Percentiles rank a stretch among this genome's conserved stretches.
Evolutionary conservation across 116 monocot species (phyloP).

Genomic region (Papilionanthe hybrid): DNA sequence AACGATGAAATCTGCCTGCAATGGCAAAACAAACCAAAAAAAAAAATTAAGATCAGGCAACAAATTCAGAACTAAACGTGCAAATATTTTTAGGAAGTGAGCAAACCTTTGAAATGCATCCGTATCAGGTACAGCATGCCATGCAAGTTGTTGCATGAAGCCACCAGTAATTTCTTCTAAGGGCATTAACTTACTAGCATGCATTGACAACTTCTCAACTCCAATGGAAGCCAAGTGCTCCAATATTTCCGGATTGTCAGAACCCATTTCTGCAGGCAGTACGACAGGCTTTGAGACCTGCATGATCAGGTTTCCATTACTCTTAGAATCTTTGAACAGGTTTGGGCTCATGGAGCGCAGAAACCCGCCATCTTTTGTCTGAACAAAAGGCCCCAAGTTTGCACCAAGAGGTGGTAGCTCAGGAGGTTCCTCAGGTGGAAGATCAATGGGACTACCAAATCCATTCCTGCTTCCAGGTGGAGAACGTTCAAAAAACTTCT

Average conservation of each 20-base stretch:
- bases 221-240: slow-evolving; percentile 58
- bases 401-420: slow-evolving; percentile 23
- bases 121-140: slow-evolving; percentile 14
- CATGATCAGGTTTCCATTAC: slow-evolving; percentile 6
- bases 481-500: slow-evolving; percentile 17
- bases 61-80: neutral
- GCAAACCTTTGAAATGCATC: slow-evolving; percentile 19
- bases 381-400: slow-evolving; percentile 21
- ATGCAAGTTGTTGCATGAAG: slow-evolving; percentile 26
- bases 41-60: neutral
- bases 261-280: slow-evolving; percentile 30
- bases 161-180: slow-evolving; percentile 68
- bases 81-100: neutral
- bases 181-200: slow-evolving; percentile 67
- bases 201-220: slow-evolving; percentile 59
- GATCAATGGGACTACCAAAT: slow-evolving; percentile 29
- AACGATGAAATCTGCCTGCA: slow-evolving; percentile 9
- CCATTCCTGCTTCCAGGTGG: slow-evolving; percentile 16
- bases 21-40: neutral
- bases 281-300: slow-evolving; percentile 24
- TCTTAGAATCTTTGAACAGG: slow-evolving; percentile 21
- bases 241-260: slow-evolving; percentile 47
- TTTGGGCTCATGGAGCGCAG: slow-evolving; percentile 21
- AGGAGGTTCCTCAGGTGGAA: slow-evolving; percentile 15
- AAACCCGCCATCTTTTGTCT: slow-evolving; percentile 27